Evolutionary conservation across 805 yeast species (phyloP), one percentile per base, ranked within the genome.

Genomic region (Pichia membranifaciens): DNA sequence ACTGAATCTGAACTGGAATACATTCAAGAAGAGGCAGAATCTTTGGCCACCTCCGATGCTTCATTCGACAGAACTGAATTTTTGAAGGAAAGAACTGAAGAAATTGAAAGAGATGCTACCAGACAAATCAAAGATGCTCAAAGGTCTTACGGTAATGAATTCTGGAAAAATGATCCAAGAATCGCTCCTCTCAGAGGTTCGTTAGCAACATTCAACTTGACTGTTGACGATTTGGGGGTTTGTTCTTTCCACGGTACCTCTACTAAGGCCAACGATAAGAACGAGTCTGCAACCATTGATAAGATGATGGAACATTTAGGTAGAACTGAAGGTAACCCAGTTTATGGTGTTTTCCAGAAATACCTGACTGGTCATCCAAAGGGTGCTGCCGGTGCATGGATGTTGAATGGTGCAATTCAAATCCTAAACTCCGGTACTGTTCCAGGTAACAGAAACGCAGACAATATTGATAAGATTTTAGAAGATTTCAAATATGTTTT

Each of bases 301-400:
- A 72, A 76, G 60, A 93, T 95, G 97, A 85, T 95, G 82, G 72
- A 76, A 63, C 99, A 93, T 66, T 76, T 93, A 65, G 99, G 98
- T 58, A 84, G 99, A 74, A 73, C 96, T 48, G 89, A 87, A 73
- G 99, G 99, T 73, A 95, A 93, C 74, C 96, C 99, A 54, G 90
- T 95, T 43, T 76, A 84, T 58, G 97, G 98, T 79, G 95, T 93
- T 47, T 91, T 95, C 96, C 99, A 93, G 74, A 93, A 93, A 73
- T 93, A 79, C 81, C 80, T 93, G 65, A 93, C 99, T 60, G 99
- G 99, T 73, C 99, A 93, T 76, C 99, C 99, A 61, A 93, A 93
- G 86, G 99, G 99, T 80, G 99, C 99, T 60, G 99, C 99, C 49
- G 99, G 97, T 78, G 98, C 99, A 50, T 93, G 99, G 99, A 93